phyloP scores from a whole-genome alignment of 139 green algal species.

The Zygnema cylindricum region DNA sequence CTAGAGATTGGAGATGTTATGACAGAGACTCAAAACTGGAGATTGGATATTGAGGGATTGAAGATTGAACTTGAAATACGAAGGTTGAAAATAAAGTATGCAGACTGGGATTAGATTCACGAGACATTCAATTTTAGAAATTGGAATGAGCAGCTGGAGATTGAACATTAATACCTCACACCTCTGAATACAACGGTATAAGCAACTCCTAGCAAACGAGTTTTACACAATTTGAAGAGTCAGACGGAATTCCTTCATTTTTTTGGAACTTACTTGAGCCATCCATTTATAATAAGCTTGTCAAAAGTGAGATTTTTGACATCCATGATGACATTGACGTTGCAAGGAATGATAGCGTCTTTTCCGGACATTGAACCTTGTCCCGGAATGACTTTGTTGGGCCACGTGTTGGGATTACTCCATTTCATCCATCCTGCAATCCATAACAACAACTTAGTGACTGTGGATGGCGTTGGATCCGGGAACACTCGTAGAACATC shows the following conservation, averaged over 20 bases:
- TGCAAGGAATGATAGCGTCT: conserved; percentile 39
- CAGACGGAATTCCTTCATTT: background rate
- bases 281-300: conserved; percentile 35
- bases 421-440: conserved; percentile 32
- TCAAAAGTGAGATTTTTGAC: conserved; percentile 9
- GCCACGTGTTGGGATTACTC: conserved; percentile 37
- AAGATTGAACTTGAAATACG: too few relatives aligned
- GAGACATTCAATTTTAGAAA: too few relatives aligned
- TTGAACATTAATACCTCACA: background rate
- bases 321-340: conserved; percentile 22
- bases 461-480: too few relatives aligned
- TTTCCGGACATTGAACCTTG: background rate
- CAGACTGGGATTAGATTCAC: too few relatives aligned
- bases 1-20: too few relatives aligned
- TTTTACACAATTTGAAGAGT: too few relatives aligned
- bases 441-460: background rate
- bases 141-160: background rate
- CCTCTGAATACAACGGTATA: background rate
- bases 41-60: too few relatives aligned
- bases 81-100: too few relatives aligned
- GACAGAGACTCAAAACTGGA: too few relatives aligned
- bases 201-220: background rate
- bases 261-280: conserved; percentile 24
- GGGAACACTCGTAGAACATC: too few relatives aligned
- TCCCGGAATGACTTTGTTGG: conserved; percentile 24